These are phyloP conservation scores for Aspergillus neotritici DNA, from an alignment of 2,329 filamentous ascomycete species.

Conservation along the genomic window DNA sequence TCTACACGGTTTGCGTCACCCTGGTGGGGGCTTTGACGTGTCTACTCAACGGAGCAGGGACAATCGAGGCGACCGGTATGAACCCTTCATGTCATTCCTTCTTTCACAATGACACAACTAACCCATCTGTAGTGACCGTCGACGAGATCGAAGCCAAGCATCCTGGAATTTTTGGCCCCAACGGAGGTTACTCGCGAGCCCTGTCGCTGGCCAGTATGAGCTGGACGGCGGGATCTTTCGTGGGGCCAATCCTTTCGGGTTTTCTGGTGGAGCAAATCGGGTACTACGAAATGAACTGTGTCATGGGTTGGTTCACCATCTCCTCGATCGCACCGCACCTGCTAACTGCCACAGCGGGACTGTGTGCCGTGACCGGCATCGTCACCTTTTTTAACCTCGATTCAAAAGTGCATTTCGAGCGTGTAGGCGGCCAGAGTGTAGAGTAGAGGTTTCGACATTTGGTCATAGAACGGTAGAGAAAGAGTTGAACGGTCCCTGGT, in stretches of 20 bases:
- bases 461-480: too few species aligned
- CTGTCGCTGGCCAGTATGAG: slow-evolving; percentile 21
- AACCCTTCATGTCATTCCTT: neutral
- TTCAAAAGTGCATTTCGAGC: slow-evolving; percentile 3
- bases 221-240: slow-evolving; percentile 20
- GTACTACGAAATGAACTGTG: slow-evolving; percentile 20
- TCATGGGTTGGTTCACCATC: slow-evolving; percentile 11
- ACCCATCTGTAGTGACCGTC: slow-evolving; percentile 11
- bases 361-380: slow-evolving; percentile 13
- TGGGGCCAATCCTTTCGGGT: slow-evolving; percentile 19
- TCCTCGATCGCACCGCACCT: too few species aligned
- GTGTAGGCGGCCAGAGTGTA: neutral
- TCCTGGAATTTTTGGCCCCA: slow-evolving; percentile 22
- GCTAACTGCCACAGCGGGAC: slow-evolving; percentile 9
- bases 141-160: slow-evolving; percentile 16
- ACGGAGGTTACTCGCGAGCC: slow-evolving; percentile 23
- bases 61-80: slow-evolving; percentile 26
- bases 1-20: slow-evolving; percentile 18
- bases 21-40: slow-evolving; percentile 20
- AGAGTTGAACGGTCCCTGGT: too few species aligned
- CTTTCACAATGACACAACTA: neutral
- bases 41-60: slow-evolving; percentile 24
- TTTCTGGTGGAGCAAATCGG: slow-evolving; percentile 15
- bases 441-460: too few species aligned
- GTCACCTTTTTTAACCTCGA: slow-evolving; percentile 5